Base-by-base conservation (phyloP, 1,139 yeast genomes). In the Petasospora rhodanensis region DNA sequence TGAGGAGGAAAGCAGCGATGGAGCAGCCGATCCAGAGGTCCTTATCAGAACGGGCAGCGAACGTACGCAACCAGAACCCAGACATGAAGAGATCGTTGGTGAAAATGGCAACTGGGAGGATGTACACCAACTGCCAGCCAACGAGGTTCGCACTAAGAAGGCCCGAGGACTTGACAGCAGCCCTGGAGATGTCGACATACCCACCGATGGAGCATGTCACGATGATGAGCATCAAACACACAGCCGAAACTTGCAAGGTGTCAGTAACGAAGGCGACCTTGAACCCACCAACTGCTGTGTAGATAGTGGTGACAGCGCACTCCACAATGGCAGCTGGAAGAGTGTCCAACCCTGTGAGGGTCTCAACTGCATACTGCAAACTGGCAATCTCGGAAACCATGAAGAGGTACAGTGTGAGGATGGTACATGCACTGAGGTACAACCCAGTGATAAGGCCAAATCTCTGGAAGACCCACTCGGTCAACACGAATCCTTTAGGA, bases 31-130 rank as follows among this genome's bases (percentile, higher is more conserved):
- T 72, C 58, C 73, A 61, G 50, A 89, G 68, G 52, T 87, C 96
- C 49, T 68, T 76, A 58, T 86, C 76, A 9, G 87, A 64, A 43
- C 76, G 74, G 12, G 95, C 80, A 4, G 97, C 95, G 65, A 89
- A 89, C 0, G 97, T 83, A 53, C 97, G 70, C 45, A 89, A 64
- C 97, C 97, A 89, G 56, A 87, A 87, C 0, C 95, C 95, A 22
- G 95, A 76, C 71, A 89, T 66, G 58, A 89, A 87, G 52, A 89
- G 77, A 54, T 86, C 96, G 51, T 89, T 89, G 25, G 96, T 84
- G 32, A 86, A 72, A 53, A 89, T 81, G 18, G 96, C 96, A 27
- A 89, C 80, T 9, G 82, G 73, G 41, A 89, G 65, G 44, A 89
- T 87, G 57, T 86, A 89, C 26, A 87, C 60, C 46, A 89, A 69